A percentile compares a stretch with the other conserved stretches of the same genome.
Evolutionary conservation across 768 basidiomycete genomes (phyloP).

Genomic region (Chalciporus piperatus): DNA sequence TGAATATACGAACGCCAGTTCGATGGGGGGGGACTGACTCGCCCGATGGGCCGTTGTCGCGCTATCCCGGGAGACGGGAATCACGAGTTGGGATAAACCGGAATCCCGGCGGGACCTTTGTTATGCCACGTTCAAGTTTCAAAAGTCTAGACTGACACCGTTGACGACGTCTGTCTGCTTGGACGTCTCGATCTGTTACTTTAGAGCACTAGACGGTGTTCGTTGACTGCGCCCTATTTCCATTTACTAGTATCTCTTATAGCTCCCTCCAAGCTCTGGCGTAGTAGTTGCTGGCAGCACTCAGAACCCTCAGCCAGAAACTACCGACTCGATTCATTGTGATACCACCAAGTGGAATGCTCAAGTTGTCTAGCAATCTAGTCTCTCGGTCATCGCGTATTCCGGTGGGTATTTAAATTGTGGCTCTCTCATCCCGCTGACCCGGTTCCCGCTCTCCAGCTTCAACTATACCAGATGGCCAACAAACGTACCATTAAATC

Average conservation of each 20-base stretch:
- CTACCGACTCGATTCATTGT: neutral
- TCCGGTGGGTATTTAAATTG: conserved; percentile 12
- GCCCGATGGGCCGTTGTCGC: too few relatives aligned
- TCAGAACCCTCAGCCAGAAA: neutral
- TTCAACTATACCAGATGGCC: conserved; percentile 21
- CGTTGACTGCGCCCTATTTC: too few relatives aligned
- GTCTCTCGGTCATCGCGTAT: conserved; percentile 14
- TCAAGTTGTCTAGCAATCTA: conserved; percentile 16
- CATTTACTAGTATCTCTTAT: too few relatives aligned
- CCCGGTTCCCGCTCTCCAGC: conserved; percentile 2
- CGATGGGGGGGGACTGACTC: too few relatives aligned
- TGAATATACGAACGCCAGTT: too few relatives aligned
- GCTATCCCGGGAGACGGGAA: neutral
- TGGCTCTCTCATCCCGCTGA: neutral
- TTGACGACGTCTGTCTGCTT: neutral
- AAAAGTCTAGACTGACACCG: neutral
- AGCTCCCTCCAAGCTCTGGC: neutral
- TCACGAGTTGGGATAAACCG: neutral
- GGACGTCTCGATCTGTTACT: too few relatives aligned
- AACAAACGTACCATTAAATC: conserved; percentile 31
- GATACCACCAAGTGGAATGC: conserved; percentile 11
- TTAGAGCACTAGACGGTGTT: too few relatives aligned
- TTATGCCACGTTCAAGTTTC: too few relatives aligned
- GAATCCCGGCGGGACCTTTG: neutral
- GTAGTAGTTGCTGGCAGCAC: conserved; percentile 5